These are phyloP conservation scores for Aspergillus funiculosus DNA, from an alignment of 495 filamentous ascomycete species.

Conservation along the genomic window DNA sequence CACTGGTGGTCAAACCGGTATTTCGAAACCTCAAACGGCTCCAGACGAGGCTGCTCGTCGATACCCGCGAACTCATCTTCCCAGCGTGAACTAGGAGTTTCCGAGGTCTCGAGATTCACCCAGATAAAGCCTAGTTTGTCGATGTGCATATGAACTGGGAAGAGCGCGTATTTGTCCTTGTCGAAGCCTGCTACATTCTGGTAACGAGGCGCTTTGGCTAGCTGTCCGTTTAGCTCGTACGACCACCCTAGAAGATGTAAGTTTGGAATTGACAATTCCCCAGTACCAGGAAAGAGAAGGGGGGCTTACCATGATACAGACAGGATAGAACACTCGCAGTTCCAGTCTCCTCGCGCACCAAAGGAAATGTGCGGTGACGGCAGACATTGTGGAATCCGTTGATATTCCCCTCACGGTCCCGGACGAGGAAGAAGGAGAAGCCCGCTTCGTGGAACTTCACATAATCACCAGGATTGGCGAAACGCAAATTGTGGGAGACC, in stretches of 20 bases:
- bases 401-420: slow-evolving; percentile 43
- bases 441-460: slow-evolving; percentile 41
- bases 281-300: no score
- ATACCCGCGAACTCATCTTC: slow-evolving; percentile 36
- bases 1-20: slow-evolving; percentile 43
- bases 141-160: slow-evolving; percentile 42
- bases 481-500: slow-evolving; percentile 42
- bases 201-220: slow-evolving; percentile 53
- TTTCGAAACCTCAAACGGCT: slow-evolving; percentile 37
- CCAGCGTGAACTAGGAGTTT: slow-evolving; percentile 37
- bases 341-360: slow-evolving; percentile 46
- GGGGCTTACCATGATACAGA: slow-evolving; percentile 41
- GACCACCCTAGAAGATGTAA: slow-evolving; percentile 47
- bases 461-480: slow-evolving; percentile 45
- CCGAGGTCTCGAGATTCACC: slow-evolving; percentile 41
- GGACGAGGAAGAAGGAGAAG: slow-evolving; percentile 43
- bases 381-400: slow-evolving; percentile 56
- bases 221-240: slow-evolving; percentile 49
- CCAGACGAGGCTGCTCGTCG: slow-evolving; percentile 31
- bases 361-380: slow-evolving; percentile 50
- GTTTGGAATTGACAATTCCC: no score
- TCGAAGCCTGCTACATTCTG: slow-evolving; percentile 50
- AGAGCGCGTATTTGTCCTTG: slow-evolving; percentile 44
- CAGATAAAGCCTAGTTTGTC: slow-evolving; percentile 45
- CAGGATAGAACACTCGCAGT: slow-evolving; percentile 47